These are phyloP conservation scores for Aspergillus heteromorphus DNA, from an alignment of 495 filamentous ascomycete genomes.

Conservation along the genomic window DNA sequence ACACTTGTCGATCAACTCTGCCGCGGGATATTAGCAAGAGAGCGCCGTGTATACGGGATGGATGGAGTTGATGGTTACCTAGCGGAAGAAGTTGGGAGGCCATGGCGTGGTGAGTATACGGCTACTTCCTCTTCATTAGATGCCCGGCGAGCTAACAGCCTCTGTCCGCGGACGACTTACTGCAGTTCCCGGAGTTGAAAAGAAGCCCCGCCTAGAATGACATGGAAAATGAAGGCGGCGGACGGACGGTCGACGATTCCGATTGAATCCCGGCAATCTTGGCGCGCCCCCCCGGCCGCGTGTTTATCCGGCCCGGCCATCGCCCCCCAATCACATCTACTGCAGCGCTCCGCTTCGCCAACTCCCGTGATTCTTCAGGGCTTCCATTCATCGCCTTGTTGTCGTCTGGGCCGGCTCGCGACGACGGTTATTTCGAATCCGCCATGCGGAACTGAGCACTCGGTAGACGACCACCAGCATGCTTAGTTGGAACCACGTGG, in stretches of 20 bases:
- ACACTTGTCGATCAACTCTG: slow-evolving; percentile 98
- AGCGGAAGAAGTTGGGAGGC: slow-evolving; percentile 76
- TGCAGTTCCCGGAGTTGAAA: neutral
- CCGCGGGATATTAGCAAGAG: slow-evolving; percentile 17
- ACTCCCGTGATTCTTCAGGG: neutral
- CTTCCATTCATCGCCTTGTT: too few species aligned
- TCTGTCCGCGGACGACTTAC: neutral
- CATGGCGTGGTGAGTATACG: slow-evolving; percentile 44
- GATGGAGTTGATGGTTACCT: slow-evolving; percentile 39
- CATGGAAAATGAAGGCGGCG: slow-evolving; percentile 22
- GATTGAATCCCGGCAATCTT: slow-evolving; percentile 17
- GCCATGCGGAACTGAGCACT: neutral
- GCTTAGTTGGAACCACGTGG: slow-evolving; percentile 21
- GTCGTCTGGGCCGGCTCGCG: too few species aligned
- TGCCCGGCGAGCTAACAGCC: neutral
- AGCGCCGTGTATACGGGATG: slow-evolving; percentile 1
- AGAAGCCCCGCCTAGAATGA: slow-evolving; percentile 3
- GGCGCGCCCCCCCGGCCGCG: slow-evolving; percentile 1
- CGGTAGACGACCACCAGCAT: slow-evolving; percentile 9
- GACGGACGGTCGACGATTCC: slow-evolving; percentile 15
- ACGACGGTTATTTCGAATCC: neutral
- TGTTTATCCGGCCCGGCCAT: slow-evolving; percentile 16
- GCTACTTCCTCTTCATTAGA: neutral
- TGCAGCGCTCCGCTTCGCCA: neutral
- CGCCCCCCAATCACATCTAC: slow-evolving; percentile 10